These are phyloP conservation scores for Exophiala spinifera DNA, from an alignment of 2,329 filamentous ascomycete genomes.

Conservation along the genomic window DNA sequence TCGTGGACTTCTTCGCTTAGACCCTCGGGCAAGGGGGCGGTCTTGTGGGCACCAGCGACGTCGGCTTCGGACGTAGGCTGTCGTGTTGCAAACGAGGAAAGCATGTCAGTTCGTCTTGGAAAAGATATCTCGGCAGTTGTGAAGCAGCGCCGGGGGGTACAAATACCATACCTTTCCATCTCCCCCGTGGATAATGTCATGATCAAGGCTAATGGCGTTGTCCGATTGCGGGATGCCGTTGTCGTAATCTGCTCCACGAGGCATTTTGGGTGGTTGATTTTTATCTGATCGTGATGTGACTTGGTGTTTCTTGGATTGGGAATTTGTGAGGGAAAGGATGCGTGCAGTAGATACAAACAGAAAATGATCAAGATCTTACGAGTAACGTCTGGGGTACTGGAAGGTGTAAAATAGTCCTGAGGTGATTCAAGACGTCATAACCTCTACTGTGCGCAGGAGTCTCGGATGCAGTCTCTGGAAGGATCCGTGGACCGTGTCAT, in stretches of 20 bases:
- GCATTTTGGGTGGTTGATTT: conserved; percentile 30
- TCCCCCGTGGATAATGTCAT: conserved; percentile 37
- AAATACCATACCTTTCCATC: conserved; percentile 31
- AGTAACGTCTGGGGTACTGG: background rate
- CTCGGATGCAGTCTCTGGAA: background rate
- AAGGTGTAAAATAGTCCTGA: background rate
- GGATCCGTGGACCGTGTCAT: background rate
- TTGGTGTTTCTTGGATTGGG: background rate
- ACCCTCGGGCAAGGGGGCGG: conserved; percentile 37
- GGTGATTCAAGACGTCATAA: too few relatives aligned
- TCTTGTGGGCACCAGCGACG: conserved; percentile 34
- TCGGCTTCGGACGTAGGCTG: conserved; percentile 22
- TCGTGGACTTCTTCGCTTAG: conserved; percentile 31
- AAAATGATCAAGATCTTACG: too few relatives aligned
- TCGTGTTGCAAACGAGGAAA: too few relatives aligned
- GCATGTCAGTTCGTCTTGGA: too few relatives aligned
- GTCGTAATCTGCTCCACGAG: conserved; percentile 40
- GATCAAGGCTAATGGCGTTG: conserved; percentile 38
- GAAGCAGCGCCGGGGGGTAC: too few relatives aligned
- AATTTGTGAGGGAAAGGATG: background rate
- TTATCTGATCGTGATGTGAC: too few relatives aligned
- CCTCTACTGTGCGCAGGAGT: background rate
- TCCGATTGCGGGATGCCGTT: conserved; percentile 39
- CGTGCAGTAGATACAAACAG: too few relatives aligned
- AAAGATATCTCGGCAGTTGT: too few relatives aligned